Evolutionary conservation across 345 rosid genomes (phyloP), one percentile per base, ranked within the genome.

Genomic region (Carallia brachiata): DNA sequence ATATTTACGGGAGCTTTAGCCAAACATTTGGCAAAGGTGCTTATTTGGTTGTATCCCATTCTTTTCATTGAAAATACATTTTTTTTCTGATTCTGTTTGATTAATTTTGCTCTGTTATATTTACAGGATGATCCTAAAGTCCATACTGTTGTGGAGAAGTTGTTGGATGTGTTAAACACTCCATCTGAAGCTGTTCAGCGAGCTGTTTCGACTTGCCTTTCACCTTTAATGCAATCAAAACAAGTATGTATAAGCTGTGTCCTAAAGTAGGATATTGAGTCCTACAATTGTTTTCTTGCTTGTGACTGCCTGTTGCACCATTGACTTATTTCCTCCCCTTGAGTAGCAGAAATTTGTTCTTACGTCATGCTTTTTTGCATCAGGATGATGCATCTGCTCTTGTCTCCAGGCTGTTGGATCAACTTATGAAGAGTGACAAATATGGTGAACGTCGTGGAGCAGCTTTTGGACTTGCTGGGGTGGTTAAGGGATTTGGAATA

Each of bases 151-250:
- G 90, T 95, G 68, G 99, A 95, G 73, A 95, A 92, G 84, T 83
- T 95, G 85, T 77, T 95, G 87, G 98, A 95, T 68, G 98, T 92
- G 70, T 77, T 95, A 71, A 90, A 95, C 78, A 95, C 99, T 73
- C 99, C 98, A 13, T 95, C 99, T 15, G 99, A 95, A 89, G 97
- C 98, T 73, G 99, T 95, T 79, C 99, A 95, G 69, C 92, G 96
- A 55, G 99, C 98, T 32, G 99, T 95, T 61, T 81, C 99, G 19
- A 69, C 84, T 37, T 95, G 99, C 75, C 85, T 95, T 36, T 89
- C 97, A 75, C 99, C 99, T 48, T 77, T 95, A 62, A 84, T 95
- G 93, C 75, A 71, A 62, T 92, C 99, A 50, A 92, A 89, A 75
- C 82, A 81, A 64, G 99, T 95, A 88, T 70, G 97, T 76, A 28